Evolutionary conservation across 2,329 filamentous ascomycete species (phyloP).

Genomic region (Aspergillus costaricaensis): DNA sequence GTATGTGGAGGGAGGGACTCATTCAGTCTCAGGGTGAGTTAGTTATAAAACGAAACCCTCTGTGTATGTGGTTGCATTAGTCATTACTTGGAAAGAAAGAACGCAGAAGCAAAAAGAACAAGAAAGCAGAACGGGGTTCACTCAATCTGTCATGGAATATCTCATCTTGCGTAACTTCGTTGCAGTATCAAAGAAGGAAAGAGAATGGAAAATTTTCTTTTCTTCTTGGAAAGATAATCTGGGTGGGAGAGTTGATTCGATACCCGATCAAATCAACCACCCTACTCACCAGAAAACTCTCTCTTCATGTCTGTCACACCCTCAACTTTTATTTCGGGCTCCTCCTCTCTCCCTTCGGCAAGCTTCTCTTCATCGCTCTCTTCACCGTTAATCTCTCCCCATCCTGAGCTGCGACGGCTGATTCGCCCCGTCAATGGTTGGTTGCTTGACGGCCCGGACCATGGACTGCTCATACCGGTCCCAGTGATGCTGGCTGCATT

Average conservation of each 20-base stretch:
- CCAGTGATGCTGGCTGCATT: conserved; percentile 71
- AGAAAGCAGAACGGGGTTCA: conserved; percentile 7
- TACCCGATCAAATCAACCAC: background rate
- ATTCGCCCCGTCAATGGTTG: conserved; percentile 40
- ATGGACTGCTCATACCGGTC: conserved; percentile 58
- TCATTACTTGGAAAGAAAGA: conserved; percentile 6
- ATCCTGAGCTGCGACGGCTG: conserved; percentile 47
- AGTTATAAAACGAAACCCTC: too few species aligned
- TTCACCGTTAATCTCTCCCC: conserved; percentile 47
- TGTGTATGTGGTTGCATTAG: conserved; percentile 4
- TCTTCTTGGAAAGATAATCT: too few species aligned
- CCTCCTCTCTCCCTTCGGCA: conserved; percentile 14
- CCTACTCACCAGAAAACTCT: background rate
- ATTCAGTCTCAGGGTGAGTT: too few species aligned
- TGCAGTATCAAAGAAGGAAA: background rate
- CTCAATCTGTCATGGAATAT: conserved; percentile 13
- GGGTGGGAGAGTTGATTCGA: background rate
- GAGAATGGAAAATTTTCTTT: too few species aligned
- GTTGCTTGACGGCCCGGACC: conserved; percentile 33
- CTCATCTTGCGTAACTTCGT: conserved; percentile 14
- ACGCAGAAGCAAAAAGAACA: conserved; percentile 4
- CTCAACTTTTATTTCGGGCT: background rate
- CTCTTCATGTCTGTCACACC: background rate
- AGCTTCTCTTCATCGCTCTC: conserved; percentile 36
- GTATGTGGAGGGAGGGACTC: background rate